phyloP scores from a whole-genome alignment of 352 stramenopile species.

The Hyphochytrium catenoides region DNA sequence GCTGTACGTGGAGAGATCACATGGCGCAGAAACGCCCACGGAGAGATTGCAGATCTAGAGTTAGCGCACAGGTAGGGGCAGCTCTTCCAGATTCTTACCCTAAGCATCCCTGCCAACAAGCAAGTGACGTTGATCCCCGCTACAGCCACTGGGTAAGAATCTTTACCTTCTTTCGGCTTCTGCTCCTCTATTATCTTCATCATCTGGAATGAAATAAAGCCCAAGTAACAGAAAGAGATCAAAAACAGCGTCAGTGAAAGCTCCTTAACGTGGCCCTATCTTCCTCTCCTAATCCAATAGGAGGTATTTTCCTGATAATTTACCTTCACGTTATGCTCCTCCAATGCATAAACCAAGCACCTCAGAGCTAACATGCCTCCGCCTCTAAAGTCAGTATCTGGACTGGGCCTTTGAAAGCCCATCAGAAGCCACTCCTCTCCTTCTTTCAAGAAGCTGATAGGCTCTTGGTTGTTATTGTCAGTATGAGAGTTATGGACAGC shows the following conservation, averaged over 20 bases:
- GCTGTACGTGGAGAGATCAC: constrained; percentile 6
- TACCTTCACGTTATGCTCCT: constrained; percentile 25
- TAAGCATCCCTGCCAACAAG: constrained; percentile 30
- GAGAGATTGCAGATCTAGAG: no score
- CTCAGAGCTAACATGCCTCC: constrained; percentile 48
- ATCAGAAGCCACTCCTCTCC: constrained; percentile 35
- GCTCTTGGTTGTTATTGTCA: background rate
- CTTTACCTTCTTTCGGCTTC: constrained; percentile 17
- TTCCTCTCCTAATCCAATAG: no score
- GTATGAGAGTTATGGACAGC: constrained; percentile 17
- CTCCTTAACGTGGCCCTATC: no score
- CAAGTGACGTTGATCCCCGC: constrained; percentile 59
- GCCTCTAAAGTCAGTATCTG: constrained; percentile 51
- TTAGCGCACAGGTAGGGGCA: no score
- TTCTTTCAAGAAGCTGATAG: constrained; percentile 16
- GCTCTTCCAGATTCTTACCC: no score
- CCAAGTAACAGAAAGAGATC: background rate
- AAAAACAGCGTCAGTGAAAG: no score
- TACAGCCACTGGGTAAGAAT: constrained; percentile 52
- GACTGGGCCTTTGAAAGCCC: constrained; percentile 43
- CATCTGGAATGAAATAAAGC: constrained; percentile 15
- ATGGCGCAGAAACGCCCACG: background rate
- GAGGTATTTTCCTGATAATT: no score
- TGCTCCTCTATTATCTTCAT: constrained; percentile 23
- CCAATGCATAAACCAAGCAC: constrained; percentile 51